Conservation (phyloP, 2,329 filamentous ascomycete species). For the Fusarium sp. region DNA sequence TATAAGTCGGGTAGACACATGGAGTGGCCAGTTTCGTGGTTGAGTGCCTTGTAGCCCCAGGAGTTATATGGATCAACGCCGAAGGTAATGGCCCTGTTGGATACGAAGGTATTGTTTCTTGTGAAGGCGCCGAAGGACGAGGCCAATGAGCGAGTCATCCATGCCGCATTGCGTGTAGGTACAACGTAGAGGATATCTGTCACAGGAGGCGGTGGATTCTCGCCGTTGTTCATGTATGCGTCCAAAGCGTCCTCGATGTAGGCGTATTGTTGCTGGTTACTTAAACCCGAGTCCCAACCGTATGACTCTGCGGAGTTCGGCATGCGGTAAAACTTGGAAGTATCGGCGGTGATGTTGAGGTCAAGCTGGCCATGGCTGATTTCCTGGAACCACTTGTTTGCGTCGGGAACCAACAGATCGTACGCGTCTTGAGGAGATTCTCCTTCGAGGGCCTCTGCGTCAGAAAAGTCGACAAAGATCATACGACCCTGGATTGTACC, state of each 20-base stretch:
- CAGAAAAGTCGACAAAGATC: slow-evolving; percentile 53
- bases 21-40: slow-evolving; percentile 54
- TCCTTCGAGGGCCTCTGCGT: slow-evolving; percentile 33
- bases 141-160: slow-evolving; percentile 9
- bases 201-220: not conserved
- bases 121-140: slow-evolving; percentile 12
- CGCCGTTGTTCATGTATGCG: slow-evolving; percentile 12
- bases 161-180: slow-evolving; percentile 11
- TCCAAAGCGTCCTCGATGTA: slow-evolving; percentile 34
- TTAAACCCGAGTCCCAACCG: slow-evolving; percentile 13
- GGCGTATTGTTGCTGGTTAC: not conserved
- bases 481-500: slow-evolving; percentile 49
- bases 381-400: slow-evolving; percentile 37
- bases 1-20: slow-evolving; percentile 55
- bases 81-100: slow-evolving; percentile 47
- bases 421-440: slow-evolving; percentile 41
- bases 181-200: slow-evolving; percentile 32
- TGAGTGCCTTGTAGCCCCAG: slow-evolving; percentile 51
- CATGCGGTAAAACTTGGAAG: slow-evolving; percentile 44
- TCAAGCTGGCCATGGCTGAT: slow-evolving; percentile 41
- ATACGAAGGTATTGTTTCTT: not conserved
- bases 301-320: slow-evolving; percentile 43
- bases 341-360: slow-evolving; percentile 40
- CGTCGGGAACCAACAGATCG: slow-evolving; percentile 22
- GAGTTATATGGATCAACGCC: slow-evolving; percentile 47